phyloP scores from a whole-genome alignment of 495 filamentous ascomycete genomes.

The Collariella sp. region DNA sequence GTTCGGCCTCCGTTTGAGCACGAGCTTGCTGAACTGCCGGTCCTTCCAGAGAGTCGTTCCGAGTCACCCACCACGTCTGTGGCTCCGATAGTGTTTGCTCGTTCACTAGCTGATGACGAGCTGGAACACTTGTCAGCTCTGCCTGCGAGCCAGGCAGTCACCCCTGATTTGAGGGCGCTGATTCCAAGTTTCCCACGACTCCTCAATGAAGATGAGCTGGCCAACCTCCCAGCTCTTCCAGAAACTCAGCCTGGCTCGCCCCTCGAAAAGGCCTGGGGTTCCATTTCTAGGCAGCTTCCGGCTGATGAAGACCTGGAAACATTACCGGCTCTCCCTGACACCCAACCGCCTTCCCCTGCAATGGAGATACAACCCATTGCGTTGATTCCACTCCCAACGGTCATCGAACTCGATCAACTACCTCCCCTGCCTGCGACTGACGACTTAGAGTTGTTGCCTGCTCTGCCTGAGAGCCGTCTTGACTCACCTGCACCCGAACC shows the following conservation, averaged over 20 bases:
- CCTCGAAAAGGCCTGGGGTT: too few relatives aligned
- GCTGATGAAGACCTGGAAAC: background rate
- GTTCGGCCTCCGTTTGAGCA: background rate
- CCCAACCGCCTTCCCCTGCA: background rate
- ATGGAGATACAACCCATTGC: background rate
- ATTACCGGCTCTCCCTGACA: constrained; percentile 1
- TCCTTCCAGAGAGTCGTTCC: background rate
- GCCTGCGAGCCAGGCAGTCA: background rate
- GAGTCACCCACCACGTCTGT: background rate
- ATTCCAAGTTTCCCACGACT: too few relatives aligned
- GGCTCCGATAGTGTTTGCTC: background rate
- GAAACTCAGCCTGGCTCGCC: too few relatives aligned
- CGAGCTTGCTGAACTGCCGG: background rate
- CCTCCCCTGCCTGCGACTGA: background rate
- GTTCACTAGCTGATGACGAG: background rate
- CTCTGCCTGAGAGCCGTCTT: background rate
- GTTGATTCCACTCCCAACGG: background rate
- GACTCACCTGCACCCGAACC: background rate
- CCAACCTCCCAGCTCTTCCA: too few relatives aligned
- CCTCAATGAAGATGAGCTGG: too few relatives aligned
- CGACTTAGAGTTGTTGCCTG: background rate
- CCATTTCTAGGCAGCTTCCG: background rate
- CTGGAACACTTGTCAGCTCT: background rate
- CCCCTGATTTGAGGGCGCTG: background rate
- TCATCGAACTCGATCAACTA: background rate